phyloP scores from a whole-genome alignment of 2,329 filamentous ascomycete genomes.

The Penicillium sp. region DNA sequence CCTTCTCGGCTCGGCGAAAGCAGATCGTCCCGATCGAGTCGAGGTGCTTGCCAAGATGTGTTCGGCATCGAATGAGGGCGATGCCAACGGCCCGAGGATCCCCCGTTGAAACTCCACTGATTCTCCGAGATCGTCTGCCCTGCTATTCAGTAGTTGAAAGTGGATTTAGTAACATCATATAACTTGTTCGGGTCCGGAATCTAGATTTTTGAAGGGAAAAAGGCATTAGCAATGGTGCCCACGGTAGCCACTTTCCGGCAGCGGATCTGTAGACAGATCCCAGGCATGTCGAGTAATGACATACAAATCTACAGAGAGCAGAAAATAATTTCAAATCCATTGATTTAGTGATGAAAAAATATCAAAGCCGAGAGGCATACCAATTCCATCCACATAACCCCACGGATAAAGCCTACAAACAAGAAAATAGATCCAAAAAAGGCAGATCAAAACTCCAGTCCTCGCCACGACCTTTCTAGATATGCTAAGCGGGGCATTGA shows the following conservation, averaged over 20 bases:
- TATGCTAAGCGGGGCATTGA: constrained; percentile 7
- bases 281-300: not conserved
- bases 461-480: constrained; percentile 11
- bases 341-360: too few species aligned
- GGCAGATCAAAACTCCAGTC: constrained; percentile 8
- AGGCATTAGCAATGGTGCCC: too few species aligned
- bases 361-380: not conserved
- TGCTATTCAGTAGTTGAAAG: not conserved
- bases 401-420: not conserved
- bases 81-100: constrained; percentile 2
- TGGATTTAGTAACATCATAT: not conserved
- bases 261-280: not conserved
- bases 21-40: not conserved
- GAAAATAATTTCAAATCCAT: not conserved
- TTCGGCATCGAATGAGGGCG: constrained; percentile 2
- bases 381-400: not conserved
- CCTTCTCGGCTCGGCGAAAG: not conserved
- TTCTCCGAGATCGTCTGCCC: not conserved
- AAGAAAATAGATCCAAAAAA: not conserved
- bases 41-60: not conserved
- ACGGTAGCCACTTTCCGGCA: not conserved
- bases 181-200: not conserved
- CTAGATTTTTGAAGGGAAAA: too few species aligned
- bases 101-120: constrained; percentile 2
- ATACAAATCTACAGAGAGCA: not conserved